These are phyloP conservation scores for Tetraselmis striata DNA, from an alignment of 139 green algal species.

Conservation along the genomic window DNA sequence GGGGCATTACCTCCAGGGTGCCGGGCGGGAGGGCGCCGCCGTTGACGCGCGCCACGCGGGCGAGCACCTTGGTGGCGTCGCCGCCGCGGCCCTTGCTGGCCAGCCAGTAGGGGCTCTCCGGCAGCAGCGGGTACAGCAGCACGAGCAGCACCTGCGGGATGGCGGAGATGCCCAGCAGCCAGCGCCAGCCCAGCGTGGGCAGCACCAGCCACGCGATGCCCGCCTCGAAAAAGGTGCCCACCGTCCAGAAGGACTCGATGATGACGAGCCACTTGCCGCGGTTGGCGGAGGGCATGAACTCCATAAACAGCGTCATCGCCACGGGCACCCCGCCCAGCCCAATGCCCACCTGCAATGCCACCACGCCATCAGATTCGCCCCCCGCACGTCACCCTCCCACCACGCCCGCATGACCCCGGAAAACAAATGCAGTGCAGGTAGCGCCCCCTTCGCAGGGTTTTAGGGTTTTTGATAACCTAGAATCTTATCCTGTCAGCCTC, in stretches of 20 bases:
- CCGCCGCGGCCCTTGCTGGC: conserved; percentile 17
- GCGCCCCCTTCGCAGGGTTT: too few species aligned
- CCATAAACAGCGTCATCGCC: conserved; percentile 58
- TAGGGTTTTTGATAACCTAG: too few species aligned
- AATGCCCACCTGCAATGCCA: conserved; percentile 43
- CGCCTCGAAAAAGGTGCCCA: conserved; percentile 60
- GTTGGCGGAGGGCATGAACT: conserved; percentile 48
- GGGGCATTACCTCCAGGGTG: neutral
- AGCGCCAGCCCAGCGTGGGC: conserved; percentile 54
- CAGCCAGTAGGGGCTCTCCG: conserved; percentile 68
- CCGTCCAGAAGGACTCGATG: conserved; percentile 67
- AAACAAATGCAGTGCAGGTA: neutral
- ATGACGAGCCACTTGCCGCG: conserved; percentile 51
- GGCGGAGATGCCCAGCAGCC: conserved; percentile 44
- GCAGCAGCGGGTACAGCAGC: conserved; percentile 54
- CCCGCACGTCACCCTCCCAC: too few species aligned
- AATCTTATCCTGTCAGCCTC: too few species aligned
- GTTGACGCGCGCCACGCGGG: conserved; percentile 38
- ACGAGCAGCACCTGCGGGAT: conserved; percentile 46
- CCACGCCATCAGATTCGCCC: neutral
- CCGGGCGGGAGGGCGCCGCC: conserved; percentile 21
- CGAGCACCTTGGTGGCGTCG: conserved; percentile 45
- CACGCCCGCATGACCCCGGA: too few species aligned
- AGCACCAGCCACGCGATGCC: conserved; percentile 62
- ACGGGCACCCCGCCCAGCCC: conserved; percentile 63